These are phyloP conservation scores for Amoebophrya sp. DNA, from an alignment of 169 alveolate genomes.

Conservation along the genomic window DNA sequence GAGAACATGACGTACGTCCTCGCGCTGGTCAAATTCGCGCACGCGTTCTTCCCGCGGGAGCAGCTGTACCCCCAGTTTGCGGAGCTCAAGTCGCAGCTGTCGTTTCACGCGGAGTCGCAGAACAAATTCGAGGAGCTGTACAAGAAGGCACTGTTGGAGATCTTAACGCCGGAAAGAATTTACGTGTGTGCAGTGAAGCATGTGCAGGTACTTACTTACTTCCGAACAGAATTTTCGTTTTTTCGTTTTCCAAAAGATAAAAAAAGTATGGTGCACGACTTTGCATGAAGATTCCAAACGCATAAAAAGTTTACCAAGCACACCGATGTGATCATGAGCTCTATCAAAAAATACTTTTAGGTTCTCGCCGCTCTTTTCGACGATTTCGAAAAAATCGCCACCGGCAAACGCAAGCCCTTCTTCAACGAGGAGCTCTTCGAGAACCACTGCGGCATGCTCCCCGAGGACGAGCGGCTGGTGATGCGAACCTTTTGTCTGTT, in stretches of 20 bases:
- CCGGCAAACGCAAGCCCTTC: background rate
- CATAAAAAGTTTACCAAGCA: background rate
- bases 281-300: background rate
- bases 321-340: constrained; percentile 39
- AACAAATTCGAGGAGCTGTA: constrained; percentile 39
- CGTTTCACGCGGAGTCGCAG: constrained; percentile 38
- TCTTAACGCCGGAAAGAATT: constrained; percentile 40
- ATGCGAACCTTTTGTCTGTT: constrained; percentile 30
- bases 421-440: background rate
- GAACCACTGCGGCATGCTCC: background rate
- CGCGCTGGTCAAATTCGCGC: constrained; percentile 41
- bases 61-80: constrained; percentile 36
- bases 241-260: background rate
- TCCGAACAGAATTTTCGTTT: background rate
- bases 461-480: constrained; percentile 18
- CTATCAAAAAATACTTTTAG: constrained; percentile 29
- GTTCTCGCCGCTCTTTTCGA: constrained; percentile 30
- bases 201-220: constrained; percentile 14
- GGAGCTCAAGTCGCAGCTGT: constrained; percentile 35
- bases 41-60: constrained; percentile 44
- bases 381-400: constrained; percentile 17
- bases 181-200: constrained; percentile 24
- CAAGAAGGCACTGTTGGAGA: constrained; percentile 40
- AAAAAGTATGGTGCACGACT: background rate
- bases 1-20: constrained; percentile 37